Evolutionary conservation across 2,329 filamentous ascomycete genomes (phyloP), one percentile per base, ranked within the genome.

Genomic region (Fusarium ramigenum): DNA sequence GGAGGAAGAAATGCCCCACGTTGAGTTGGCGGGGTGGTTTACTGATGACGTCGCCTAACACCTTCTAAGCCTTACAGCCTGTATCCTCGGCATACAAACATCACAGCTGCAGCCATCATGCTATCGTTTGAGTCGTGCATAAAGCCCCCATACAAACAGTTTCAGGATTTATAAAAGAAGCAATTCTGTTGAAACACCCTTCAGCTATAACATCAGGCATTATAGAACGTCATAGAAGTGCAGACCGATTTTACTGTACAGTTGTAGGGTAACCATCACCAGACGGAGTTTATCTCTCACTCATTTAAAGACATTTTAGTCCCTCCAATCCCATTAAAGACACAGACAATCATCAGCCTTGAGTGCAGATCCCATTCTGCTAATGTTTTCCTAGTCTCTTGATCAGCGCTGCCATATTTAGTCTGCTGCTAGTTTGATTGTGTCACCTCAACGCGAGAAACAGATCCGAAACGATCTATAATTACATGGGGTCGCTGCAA

Each of bases 11-110:
- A 9, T 42, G 58, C 70, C 70, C 70, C 62, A 66, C 70, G 49
- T 59, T n/a, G 28, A 25, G 43, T 15, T 65, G 34, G 62, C 40
- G 70, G 70, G 70, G 70, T 36, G 42, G 23, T 9, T 40, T 4
- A 30, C 7, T 39, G 32, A 73, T 73, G 70, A 73, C 70, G 70
- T 73, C 66, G 70, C 58, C 66, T 42, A 21, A n/a, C n/a, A n/a
- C n/a, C n/a, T n/a, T n/a, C 28, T 28, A 28, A 23, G 16, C 47
- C 47, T 19, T 34, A 4, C 8, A 10, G 30, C 47, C n/a, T n/a
- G 21, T n/a, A 14, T 36, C n/a, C 47, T 52, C 30, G 21, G 47
- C 47, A 23, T 34, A 14, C 11, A 16, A 21, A 30, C 23, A 28
- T 23, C 16, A 16, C n/a, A n/a, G n/a, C 32, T 32, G 10, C 42